Evolutionary conservation across 2,329 filamentous ascomycete species (phyloP), one percentile per base, ranked within the genome.

Genomic region (Ambrosiella cleistominuta): DNA sequence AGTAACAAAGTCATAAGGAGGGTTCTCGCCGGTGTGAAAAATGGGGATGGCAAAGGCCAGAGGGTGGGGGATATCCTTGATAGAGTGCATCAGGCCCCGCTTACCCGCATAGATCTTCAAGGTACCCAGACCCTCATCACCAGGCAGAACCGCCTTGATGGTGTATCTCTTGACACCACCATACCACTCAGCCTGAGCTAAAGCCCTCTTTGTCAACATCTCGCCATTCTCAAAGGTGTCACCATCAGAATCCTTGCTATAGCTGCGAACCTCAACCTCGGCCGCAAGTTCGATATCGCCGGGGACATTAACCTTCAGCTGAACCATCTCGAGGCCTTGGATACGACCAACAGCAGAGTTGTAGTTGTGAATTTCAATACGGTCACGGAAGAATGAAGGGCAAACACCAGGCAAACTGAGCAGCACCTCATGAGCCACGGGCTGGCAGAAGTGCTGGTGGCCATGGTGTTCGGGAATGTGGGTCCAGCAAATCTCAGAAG

Each of bases 141-240:
- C 86, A 1, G 94, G 91, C 0, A 98, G 74, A 13, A 97, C 73
- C 1, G 88, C 93, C 70, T 98, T 98, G 66, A 98, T 76, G 0
- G 89, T 95, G 68, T 95, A 96, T 37, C 88, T 82, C 70, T 98
- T 98, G 63, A 85, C 76, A 13, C 89, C 89, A 63, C 78, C 79
- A 64, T 86, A 79, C 93, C 93, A 98, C 66, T 95, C 89, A 2
- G 88, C 86, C 69, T 98, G 93, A 0, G 89, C 83, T 19, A 98
- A 74, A 1, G 89, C 91, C 57, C 86, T 82, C 71, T 96, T 97
- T 66, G 79, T 86, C 27, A 95, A 75, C 35, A 85, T 73, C 12
- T 97, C 91, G 39, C 93, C 90, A 63, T 83, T 95, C 69, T 98
- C 93, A 66, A 95, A 97, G 62, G 84, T 78, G 68, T 98, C 93